Base-by-base conservation (phyloP, 148 eudicot species). In the Dysphania ambrosioides region DNA sequence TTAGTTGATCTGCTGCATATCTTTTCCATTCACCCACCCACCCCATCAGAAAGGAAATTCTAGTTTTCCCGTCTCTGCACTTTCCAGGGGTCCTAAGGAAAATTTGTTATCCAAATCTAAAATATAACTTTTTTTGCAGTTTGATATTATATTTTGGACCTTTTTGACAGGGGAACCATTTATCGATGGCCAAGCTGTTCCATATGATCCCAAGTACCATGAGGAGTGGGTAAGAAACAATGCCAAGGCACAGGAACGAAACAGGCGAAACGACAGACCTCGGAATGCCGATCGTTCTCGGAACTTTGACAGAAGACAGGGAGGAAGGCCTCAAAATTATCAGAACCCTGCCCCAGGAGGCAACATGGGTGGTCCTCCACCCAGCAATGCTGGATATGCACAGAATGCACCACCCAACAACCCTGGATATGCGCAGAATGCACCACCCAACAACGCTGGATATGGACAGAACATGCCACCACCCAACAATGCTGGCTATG, bases 141-240 rank as follows among this genome's bases (percentile, higher is more conserved):
- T 8, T 66, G n/a, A n/a, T 57, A 18, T 58, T 11, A 26, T 42
- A 35, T 19, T 31, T 35, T 38, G 57, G 47, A 15, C 30, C 3
- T 71, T 71, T 70, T 47, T 73, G 67, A 79, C 84, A 94, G 98
- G 98, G 71, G 98, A 94, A 79, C 99, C 99, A 32, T 90, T 95
- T 73, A 95, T 95, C 35, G 79, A 95, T 66, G 99, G 99, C 5
- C 80, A 85, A 73, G 96, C 99, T 53, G 97, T 90, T 29, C 99
- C 99, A 31, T 95, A 95, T 79, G 99, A 95, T 72, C 97, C 99
- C 0, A 95, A 89, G 81, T 95, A 95, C 60, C 99, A 95, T 59
- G 97, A 87, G 70, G 97, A 92, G 66, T 95, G 99, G 99, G 88
- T 90, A 80, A 92, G 93, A 75, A 95, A 95, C 89, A 95, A 92